Base-by-base conservation (phyloP, 2,329 filamentous ascomycete species). In the Botrytis paeoniae region DNA sequence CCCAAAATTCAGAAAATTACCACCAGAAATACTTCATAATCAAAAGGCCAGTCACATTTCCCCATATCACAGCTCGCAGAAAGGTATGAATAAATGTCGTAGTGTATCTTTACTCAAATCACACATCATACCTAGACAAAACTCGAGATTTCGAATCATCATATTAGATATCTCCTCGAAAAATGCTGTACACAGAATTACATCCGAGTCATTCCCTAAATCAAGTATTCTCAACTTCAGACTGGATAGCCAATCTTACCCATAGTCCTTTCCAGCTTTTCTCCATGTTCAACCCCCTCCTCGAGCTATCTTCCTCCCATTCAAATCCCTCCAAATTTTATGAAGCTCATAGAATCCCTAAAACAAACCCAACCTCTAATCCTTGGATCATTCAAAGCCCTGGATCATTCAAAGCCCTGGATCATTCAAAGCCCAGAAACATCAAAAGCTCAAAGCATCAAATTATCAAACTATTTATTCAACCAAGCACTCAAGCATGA, bases 331-430 rank as follows among this genome's bases (percentile, higher is more conserved):
- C n/a, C n/a, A n/a, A n/a, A n/a, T n/a, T n/a, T n/a, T n/a, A n/a
- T n/a, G n/a, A n/a, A n/a, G n/a, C n/a, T n/a, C n/a, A n/a, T n/a
- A n/a, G n/a, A n/a, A 25, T 48, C 9, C 3, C 12, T 1, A 7
- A 14, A n/a, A 14, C 0, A 7, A 12, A n/a, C 48, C 12, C 25
- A 14, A 51, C 4, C 25, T 14, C 45, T 8, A 12, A n/a, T n/a
- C 12, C 25, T n/a, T 1, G 0, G 5, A 51, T 5, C 25, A 2
- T 3, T 12, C 4, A 54, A n/a, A 48, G 9, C 32, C 2, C 20
- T 1, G 0, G 5, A 51, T 5, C 25, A 2, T 3, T 12, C 4
- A 54, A n/a, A 48, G 9, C n/a, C n/a, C n/a, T n/a, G n/a, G n/a
- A n/a, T n/a, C n/a, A n/a, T n/a, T n/a, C n/a, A n/a, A n/a, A n/a